phyloP scores from a whole-genome alignment of 345 rosid species.

The Hibiscus mutabilis region DNA sequence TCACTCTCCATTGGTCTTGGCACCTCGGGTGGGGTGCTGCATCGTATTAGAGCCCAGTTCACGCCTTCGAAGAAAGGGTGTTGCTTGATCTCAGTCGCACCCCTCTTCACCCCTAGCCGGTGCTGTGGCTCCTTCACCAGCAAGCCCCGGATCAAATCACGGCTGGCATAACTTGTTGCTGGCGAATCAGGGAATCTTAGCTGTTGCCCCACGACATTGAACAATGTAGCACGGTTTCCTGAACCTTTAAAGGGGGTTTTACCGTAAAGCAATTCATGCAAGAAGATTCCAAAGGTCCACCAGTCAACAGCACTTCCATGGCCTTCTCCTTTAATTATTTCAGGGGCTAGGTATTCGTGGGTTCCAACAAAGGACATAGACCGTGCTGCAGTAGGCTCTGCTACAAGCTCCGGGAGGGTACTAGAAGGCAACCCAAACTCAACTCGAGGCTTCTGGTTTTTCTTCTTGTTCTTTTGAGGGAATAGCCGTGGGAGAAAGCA shows the following conservation, averaged over 20 bases:
- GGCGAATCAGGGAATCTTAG: slow-evolving; percentile 81
- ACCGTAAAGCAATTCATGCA: slow-evolving; percentile 80
- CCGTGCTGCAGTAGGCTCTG: slow-evolving; percentile 90
- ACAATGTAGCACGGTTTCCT: slow-evolving; percentile 87
- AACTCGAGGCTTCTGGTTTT: slow-evolving; percentile 41
- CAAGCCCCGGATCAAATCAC: slow-evolving; percentile 80
- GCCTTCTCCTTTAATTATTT: slow-evolving; percentile 72
- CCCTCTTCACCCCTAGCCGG: slow-evolving; percentile 86
- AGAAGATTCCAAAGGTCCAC: slow-evolving; percentile 98
- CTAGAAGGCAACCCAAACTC: slow-evolving; percentile 44
- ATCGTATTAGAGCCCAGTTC: slow-evolving; percentile 94
- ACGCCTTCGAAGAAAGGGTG: slow-evolving; percentile 96
- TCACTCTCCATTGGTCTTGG: slow-evolving; percentile 74
- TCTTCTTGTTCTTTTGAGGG: slow-evolving; percentile 76
- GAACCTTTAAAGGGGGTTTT: slow-evolving; percentile 95
- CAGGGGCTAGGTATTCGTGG: slow-evolving; percentile 68
- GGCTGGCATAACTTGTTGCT: slow-evolving; percentile 71
- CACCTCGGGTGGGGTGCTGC: slow-evolving; percentile 97
- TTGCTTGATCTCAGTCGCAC: slow-evolving; percentile 97
- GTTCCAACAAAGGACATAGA: slow-evolving; percentile 99
- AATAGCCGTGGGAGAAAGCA: slow-evolving; percentile 84
- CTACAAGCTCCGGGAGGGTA: slow-evolving; percentile 81
- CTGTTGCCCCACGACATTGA: slow-evolving; percentile 93
- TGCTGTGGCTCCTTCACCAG: slow-evolving; percentile 91
- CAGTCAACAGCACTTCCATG: slow-evolving; percentile 99